Percentiles rank a stretch among this genome's conserved stretches.
Conservation (phyloP, 768 basidiomycete genomes). For the Termitomyces sp. region DNA sequence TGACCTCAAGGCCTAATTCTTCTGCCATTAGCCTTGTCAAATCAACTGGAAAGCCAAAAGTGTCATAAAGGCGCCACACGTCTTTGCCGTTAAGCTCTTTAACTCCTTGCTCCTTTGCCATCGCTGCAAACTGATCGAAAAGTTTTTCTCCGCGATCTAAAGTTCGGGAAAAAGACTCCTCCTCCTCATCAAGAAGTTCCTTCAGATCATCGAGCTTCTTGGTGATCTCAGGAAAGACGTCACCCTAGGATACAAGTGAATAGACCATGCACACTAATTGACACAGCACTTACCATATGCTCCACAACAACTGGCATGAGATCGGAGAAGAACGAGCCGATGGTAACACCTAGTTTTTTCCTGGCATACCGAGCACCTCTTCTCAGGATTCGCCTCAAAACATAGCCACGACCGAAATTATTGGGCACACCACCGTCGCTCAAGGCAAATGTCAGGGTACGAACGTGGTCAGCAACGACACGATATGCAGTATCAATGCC, state of each 20-base stretch:
- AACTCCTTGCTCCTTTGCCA: slow-evolving; percentile 57
- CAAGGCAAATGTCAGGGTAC: slow-evolving; percentile 93
- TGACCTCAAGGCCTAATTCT: slow-evolving; percentile 80
- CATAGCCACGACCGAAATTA: slow-evolving; percentile 95
- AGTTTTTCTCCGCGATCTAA: slow-evolving; percentile 95
- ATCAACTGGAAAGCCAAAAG: slow-evolving; percentile 97
- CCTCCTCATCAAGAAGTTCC: slow-evolving; percentile 96
- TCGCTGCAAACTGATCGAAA: slow-evolving; percentile 82
- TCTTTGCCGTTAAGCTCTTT: slow-evolving; percentile 83
- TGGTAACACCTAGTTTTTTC: slow-evolving; percentile 89
- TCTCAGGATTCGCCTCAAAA: slow-evolving; percentile 89
- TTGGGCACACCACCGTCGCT: slow-evolving; percentile 96
- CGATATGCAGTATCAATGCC: slow-evolving; percentile 98
- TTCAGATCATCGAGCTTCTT: slow-evolving; percentile 81
- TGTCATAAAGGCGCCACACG: slow-evolving; percentile 97
- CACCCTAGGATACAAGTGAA: slow-evolving; percentile 50
- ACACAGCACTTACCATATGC: slow-evolving; percentile 62
- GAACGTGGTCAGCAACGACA: slow-evolving; percentile 93
- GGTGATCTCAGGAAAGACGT: slow-evolving; percentile 89
- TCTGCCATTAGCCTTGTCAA: slow-evolving; percentile 97
- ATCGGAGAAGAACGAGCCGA: slow-evolving; percentile 93
- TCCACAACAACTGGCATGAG: slow-evolving; percentile 87
- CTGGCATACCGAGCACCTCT: slow-evolving; percentile 94
- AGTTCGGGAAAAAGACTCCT: slow-evolving; percentile 96
- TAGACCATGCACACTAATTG: background rate